Base-by-base conservation (phyloP, 495 filamentous ascomycete genomes). In the Aspergillus cristatus region DNA sequence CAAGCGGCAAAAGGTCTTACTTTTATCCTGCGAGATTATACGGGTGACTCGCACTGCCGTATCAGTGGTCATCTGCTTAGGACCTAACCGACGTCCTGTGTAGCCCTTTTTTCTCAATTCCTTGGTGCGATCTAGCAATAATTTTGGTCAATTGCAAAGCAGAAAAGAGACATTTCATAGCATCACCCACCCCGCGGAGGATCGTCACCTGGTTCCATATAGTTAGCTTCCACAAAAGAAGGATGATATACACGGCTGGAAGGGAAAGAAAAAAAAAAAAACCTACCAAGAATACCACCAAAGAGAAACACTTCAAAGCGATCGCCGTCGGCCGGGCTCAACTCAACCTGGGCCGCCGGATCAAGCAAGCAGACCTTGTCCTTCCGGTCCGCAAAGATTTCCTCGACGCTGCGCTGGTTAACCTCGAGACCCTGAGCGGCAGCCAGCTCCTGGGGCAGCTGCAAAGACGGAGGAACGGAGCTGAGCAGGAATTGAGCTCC, bases 41-140 rank as follows among this genome's bases (percentile, higher is more conserved):
- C 93, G 76, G 26, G 91, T 95, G 7, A 96, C 91, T 41, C 91
- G 71, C 24, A 94, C 91, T 1, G 91, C 91, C 13, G 91, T 98
- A 60, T 98, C 91, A 0, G 91, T 98, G 7, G 91, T 97, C 91
- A 98, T 97, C 61, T 98, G 91, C 48, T 88, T 77, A 12, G 89
- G 86, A 0, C 93, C 93, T 31, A 98, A 69, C 42, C 89, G 75
- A 38, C 91, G 81, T 31, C 90, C 88, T 45, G 78, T 68, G 51
- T 89, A 98, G 16, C 93, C 93, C 58, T 94, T 93, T 54, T 84
- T 86, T 16, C 91, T 78, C 34, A 98, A 67, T 54, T 98, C 91
- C 8, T 84, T 85, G 1, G 91, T 98, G 28, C 91, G 79, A 62
- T 98, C 93, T 94, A 42, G 10, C 3, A 4, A 13, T 13, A 28